A percentile compares a stretch with the other conserved stretches of the same genome.
Conservation (phyloP, 164 flowering plant species). For the Chimonanthus salicifolius region DNA sequence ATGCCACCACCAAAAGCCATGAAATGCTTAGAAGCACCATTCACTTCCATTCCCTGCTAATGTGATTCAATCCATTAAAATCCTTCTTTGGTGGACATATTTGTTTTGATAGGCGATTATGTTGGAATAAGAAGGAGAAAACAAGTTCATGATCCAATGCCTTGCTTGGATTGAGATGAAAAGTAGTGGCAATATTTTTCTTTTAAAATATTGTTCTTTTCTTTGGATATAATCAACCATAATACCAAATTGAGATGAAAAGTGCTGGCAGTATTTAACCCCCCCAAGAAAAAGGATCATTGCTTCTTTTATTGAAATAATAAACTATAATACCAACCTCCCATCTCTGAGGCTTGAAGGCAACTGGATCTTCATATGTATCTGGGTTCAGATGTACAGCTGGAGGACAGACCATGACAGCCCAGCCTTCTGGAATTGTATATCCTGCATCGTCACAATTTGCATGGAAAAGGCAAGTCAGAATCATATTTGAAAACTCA, state of each 20-base stretch:
- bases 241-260: neutral
- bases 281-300: too few relatives aligned
- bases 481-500: neutral
- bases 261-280: neutral
- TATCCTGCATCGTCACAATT: slow-evolving; percentile 41
- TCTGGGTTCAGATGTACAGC: slow-evolving; percentile 84
- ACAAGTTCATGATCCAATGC: neutral
- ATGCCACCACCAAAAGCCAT: slow-evolving; percentile 49
- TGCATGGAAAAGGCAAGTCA: neutral
- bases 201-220: too few relatives aligned
- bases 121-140: neutral
- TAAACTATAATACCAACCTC: slow-evolving; percentile 39
- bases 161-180: neutral
- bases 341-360: slow-evolving; percentile 92
- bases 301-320: neutral
- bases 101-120: slow-evolving; percentile 3
- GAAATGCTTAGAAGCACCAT: slow-evolving; percentile 34
- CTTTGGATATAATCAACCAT: too few relatives aligned
- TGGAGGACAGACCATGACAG: slow-evolving; percentile 91
- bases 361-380: slow-evolving; percentile 61
- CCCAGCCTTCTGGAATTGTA: slow-evolving; percentile 94
- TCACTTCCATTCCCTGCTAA: slow-evolving; percentile 23
- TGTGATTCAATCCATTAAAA: neutral
- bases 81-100: neutral
- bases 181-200: neutral